Conservation (phyloP, 2,329 filamentous ascomycete species). For the Colletotrichum chrysophilum region DNA sequence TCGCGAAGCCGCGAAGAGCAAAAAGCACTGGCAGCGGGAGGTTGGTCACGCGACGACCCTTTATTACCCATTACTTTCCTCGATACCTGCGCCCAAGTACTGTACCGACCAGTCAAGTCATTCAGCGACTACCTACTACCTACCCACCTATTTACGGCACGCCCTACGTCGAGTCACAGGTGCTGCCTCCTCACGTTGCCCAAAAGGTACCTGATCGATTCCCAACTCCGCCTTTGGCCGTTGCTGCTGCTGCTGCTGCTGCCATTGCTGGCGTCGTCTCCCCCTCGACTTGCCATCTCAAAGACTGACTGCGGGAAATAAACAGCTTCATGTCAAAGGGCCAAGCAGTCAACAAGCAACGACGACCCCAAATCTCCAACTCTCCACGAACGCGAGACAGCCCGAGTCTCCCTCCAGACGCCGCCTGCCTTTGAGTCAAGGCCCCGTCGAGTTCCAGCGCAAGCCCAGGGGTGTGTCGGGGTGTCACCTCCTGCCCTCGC, state of each 20-base stretch:
- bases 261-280: background rate
- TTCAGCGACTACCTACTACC: background rate
- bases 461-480: constrained; percentile 5
- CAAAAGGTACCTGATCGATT: background rate
- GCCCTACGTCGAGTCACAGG: background rate
- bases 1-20: background rate
- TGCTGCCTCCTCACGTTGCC: background rate
- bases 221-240: background rate
- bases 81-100: background rate
- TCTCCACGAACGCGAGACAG: background rate
- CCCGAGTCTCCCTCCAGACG: background rate
- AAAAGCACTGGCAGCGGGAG: background rate
- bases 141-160: background rate
- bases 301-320: background rate
- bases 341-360: background rate
- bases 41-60: constrained; percentile 1
- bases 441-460: background rate
- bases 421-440: background rate
- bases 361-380: background rate
- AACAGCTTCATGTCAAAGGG: background rate
- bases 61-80: background rate
- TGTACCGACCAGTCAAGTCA: background rate
- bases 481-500: background rate
- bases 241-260: background rate
- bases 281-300: background rate